Percentiles rank a stretch among this genome's conserved stretches.
These are phyloP conservation scores for Acacia concinna DNA, from an alignment of 331 rosid genomes.

Conservation along the genomic window DNA sequence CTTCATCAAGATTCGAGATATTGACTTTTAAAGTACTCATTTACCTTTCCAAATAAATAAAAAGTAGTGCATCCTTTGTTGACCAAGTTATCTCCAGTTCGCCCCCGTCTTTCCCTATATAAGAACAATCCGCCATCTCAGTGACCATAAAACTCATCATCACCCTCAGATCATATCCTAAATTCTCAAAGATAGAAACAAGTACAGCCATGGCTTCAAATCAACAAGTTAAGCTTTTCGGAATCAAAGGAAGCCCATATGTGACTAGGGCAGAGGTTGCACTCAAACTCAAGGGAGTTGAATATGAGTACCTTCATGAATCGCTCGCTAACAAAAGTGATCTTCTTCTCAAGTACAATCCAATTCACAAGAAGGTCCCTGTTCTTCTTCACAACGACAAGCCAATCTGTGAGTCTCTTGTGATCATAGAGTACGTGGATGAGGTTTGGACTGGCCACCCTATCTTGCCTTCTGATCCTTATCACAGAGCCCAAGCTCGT, in stretches of 20 bases:
- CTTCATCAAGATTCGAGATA: too few species aligned
- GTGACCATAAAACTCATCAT: too few species aligned
- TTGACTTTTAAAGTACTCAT: too few species aligned
- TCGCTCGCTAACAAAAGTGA: not conserved
- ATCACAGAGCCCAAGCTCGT: not conserved
- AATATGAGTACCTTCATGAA: slow-evolving; percentile 25
- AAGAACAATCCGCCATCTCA: too few species aligned
- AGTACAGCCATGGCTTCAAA: slow-evolving; percentile 12
- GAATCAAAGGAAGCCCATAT: slow-evolving; percentile 33
- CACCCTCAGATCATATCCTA: not conserved
- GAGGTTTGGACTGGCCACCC: slow-evolving; percentile 7
- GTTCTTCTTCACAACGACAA: slow-evolving; percentile 11
- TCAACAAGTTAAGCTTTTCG: slow-evolving; percentile 31
- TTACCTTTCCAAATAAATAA: too few species aligned
- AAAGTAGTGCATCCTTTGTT: too few species aligned
- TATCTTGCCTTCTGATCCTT: slow-evolving; percentile 26
- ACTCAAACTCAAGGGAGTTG: slow-evolving; percentile 39
- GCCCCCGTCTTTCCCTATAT: too few species aligned
- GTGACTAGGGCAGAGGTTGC: slow-evolving; percentile 34
- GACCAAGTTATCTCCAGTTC: too few species aligned
- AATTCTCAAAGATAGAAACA: not conserved
- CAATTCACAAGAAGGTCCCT: slow-evolving; percentile 6
- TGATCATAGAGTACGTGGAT: slow-evolving; percentile 21
- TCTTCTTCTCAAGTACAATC: slow-evolving; percentile 1
- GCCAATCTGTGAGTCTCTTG: slow-evolving; percentile 1